Evolutionary conservation across 345 rosid genomes (phyloP).

Genomic region (Theobroma cacao): DNA sequence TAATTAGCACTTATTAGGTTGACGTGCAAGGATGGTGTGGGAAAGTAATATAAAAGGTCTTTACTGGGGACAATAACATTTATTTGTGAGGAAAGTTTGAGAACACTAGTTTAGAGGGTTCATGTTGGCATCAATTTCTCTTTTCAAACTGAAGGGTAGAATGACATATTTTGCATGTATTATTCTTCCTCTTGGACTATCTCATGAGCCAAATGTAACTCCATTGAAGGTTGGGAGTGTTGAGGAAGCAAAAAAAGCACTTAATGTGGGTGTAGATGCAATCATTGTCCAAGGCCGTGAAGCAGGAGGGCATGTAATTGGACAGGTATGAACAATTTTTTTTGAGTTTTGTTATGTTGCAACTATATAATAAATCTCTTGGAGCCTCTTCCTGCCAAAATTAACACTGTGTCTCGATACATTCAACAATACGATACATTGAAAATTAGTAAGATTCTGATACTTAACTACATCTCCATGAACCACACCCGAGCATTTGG

Average conservation of each 20-base stretch:
- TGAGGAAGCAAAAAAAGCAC: slow-evolving; percentile 61
- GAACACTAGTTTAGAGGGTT: neutral
- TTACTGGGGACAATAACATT: neutral
- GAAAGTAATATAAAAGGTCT: neutral
- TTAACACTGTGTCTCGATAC: neutral
- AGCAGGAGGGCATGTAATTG: slow-evolving; percentile 88
- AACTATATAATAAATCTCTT: neutral
- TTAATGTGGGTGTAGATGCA: slow-evolving; percentile 69
- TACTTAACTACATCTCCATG: neutral
- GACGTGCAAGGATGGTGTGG: neutral
- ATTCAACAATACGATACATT: neutral
- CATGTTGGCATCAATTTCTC: neutral
- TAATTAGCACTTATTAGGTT: neutral
- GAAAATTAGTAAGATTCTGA: neutral
- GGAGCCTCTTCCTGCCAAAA: neutral
- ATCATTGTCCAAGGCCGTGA: slow-evolving; percentile 86
- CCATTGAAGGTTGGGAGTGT: slow-evolving; percentile 58
- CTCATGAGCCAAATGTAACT: slow-evolving; percentile 10
- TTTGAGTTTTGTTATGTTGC: neutral
- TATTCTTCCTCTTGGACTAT: neutral
- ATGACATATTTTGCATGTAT: neutral
- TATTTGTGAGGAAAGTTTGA: neutral
- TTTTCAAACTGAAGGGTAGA: neutral
- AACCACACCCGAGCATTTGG: too few relatives aligned
- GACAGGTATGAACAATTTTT: slow-evolving; percentile 51